A percentile compares a stretch with the other conserved stretches of the same genome.
phyloP scores from a whole-genome alignment of 1,284 basidiomycete genomes.

The Xerocomus nothofagi region DNA sequence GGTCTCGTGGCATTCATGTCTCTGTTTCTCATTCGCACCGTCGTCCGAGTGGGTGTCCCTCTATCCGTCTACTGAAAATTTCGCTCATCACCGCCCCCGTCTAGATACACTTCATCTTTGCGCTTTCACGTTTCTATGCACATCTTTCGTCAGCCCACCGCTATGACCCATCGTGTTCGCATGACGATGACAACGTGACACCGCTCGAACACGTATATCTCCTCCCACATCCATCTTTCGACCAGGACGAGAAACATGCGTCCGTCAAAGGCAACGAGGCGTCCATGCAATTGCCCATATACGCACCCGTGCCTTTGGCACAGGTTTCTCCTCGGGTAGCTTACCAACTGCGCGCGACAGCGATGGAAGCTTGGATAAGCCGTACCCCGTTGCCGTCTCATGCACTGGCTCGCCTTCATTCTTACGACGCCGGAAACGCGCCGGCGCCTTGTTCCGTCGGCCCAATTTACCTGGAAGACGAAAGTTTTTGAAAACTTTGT shows the following conservation, averaged over 20 bases:
- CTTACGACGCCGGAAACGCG: slow-evolving; percentile 4
- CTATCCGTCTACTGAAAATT: neutral
- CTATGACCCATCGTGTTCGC: slow-evolving; percentile 9
- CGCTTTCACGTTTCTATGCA: slow-evolving; percentile 63
- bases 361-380: slow-evolving; percentile 65
- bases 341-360: slow-evolving; percentile 49
- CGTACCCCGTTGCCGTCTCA: slow-evolving; percentile 13
- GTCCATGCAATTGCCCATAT: slow-evolving; percentile 40
- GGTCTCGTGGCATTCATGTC: slow-evolving; percentile 58
- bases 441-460: slow-evolving; percentile 13
- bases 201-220: slow-evolving; percentile 56
- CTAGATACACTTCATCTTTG: slow-evolving; percentile 71
- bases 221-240: slow-evolving; percentile 39
- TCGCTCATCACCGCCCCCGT: neutral
- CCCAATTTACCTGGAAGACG: slow-evolving; percentile 25
- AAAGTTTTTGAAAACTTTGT: slow-evolving; percentile 10
- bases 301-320: slow-evolving; percentile 63
- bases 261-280: slow-evolving; percentile 21
- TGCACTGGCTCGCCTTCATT: neutral
- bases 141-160: slow-evolving; percentile 44
- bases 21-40: slow-evolving; percentile 58
- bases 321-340: slow-evolving; percentile 50
- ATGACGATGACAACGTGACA: slow-evolving; percentile 7
- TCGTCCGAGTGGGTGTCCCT: slow-evolving; percentile 54
- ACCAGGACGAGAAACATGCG: slow-evolving; percentile 11